Evolutionary conservation across 495 filamentous ascomycete species (phyloP), one percentile per base, ranked within the genome.

Genomic region (Hapsidospora chrysogenum): DNA sequence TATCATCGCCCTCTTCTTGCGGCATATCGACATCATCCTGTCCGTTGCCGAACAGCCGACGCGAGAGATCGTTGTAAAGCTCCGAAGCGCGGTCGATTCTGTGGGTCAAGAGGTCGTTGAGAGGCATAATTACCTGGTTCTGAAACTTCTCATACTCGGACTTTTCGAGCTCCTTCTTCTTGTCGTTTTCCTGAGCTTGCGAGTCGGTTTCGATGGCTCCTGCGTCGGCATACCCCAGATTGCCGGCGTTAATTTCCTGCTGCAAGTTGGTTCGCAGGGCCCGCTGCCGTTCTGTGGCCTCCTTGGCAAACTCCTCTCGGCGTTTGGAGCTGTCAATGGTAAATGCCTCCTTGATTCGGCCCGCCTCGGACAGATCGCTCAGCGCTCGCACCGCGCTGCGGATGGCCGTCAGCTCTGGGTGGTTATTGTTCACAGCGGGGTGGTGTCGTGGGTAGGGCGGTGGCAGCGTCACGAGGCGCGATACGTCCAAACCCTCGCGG

Each of bases 1-100:
- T 80, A 50, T 93, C 87, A 46, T 95, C 86, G 36, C 87, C 87
- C 53, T 93, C 86, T 53, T 92, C 85, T 45, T 94, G 86, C 1
- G 83, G 77, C 37, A 78, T 67, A 43, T 89, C 84, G 2, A 84
- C 84, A 36, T 74, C 73, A 9, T 68, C 68, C 21, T 71, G 61
- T 41, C 74, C 78, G 0, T 76, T 78, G 41, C 84, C 78, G 38
- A 78, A 82, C 0, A 94, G 64, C 13, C 71, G 70, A 31, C 68
- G 64, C 31, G 71, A 76, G 11, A 94, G 57, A 36, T 78, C 69
- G 30, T 79, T 64, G 42, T 92, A 80, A 33, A 78, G 69, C 22
- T 69, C 54, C 13, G 78, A 74, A 3, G 76, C 66, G 33, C 66
- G 57, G 25, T 55, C 50, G 43, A 84, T 74, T 25, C 79, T 67